A percentile compares a stretch with the other conserved stretches of the same genome.
These are phyloP conservation scores for Casuarina glauca DNA, from an alignment of 306 rosid genomes.

Conservation along the genomic window DNA sequence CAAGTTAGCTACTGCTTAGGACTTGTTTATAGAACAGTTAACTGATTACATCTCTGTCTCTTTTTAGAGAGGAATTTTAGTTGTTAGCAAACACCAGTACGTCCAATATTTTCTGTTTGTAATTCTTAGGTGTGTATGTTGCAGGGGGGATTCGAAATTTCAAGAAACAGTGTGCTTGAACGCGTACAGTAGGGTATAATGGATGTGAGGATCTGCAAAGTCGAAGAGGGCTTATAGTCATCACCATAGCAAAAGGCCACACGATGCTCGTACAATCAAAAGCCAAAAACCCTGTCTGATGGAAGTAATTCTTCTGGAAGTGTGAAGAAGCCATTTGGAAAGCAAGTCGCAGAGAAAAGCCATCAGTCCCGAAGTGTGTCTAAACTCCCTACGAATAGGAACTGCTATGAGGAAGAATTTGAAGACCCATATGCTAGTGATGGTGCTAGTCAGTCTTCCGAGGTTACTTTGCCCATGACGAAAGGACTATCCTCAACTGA, in stretches of 20 bases:
- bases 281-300: conserved; percentile 41
- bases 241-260: conserved; percentile 57
- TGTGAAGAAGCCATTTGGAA: conserved; percentile 39
- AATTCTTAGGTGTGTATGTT: conserved; percentile 6
- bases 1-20: too few relatives aligned
- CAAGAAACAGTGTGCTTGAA: too few relatives aligned
- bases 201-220: conserved; percentile 76
- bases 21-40: too few relatives aligned
- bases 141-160: conserved; percentile 13
- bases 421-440: conserved; percentile 25
- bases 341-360: conserved; percentile 44
- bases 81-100: neutral
- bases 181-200: conserved; percentile 25
- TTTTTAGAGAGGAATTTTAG: neutral
- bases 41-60: neutral
- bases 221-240: conserved; percentile 83
- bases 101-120: neutral
- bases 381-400: conserved; percentile 70
- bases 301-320: conserved; percentile 26
- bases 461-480: conserved; percentile 48
- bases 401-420: conserved; percentile 61
- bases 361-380: conserved; percentile 31
- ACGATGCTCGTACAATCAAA: conserved; percentile 34
- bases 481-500: conserved; percentile 67
- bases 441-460: conserved; percentile 32